Base-by-base conservation (phyloP, 108 stramenopile species). In the Cyclotella kingstonii region DNA sequence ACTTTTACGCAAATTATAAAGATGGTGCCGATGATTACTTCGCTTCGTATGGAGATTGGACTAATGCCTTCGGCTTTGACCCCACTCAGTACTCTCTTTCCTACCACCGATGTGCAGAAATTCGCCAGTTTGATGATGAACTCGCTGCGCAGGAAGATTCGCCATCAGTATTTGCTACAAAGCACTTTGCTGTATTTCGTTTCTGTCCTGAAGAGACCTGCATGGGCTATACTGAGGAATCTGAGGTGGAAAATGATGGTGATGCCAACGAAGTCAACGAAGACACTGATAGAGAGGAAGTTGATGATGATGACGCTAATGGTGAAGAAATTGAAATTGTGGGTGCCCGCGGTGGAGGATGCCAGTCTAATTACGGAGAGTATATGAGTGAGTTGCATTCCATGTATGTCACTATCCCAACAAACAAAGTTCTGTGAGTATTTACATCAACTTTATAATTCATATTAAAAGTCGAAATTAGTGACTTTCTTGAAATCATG, bases 131-230 rank as follows among this genome's bases (percentile, higher is more conserved):
- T 26, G 61, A 62, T 17, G 62, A 49, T 0, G 41, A 49, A 11
- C 43, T 70, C 6, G 75, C 75, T 18, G 66, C 61, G 0, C 54
- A 45, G n/a, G 80, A 81, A 39, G 50, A 67, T 31, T 40, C 75
- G 5, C 31, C 48, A 5, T 51, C 80, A 11, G 83, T 86, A 25
- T 65, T 88, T 35, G 55, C 36, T 27, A 76, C 74, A 49, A 58
- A 86, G 52, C 78, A 80, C 22, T 91, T 86, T 63, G 86, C 86
- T 31, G 66, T 83, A n/a, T 78, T 91, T 41, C 83, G 90, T 4
- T 76, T 91, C 42, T 91, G 90, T 59, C 83, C 84, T 17, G 43
- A 58, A 17, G 47, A 68, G 28, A 59, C 68, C 2, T 91, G 90
- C 46, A 70, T 52, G 29, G 22, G 44, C n/a, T n/a, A n/a, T n/a